These are phyloP conservation scores for Hyaloscypha variabilis DNA, from an alignment of 495 filamentous ascomycete species.

Conservation along the genomic window DNA sequence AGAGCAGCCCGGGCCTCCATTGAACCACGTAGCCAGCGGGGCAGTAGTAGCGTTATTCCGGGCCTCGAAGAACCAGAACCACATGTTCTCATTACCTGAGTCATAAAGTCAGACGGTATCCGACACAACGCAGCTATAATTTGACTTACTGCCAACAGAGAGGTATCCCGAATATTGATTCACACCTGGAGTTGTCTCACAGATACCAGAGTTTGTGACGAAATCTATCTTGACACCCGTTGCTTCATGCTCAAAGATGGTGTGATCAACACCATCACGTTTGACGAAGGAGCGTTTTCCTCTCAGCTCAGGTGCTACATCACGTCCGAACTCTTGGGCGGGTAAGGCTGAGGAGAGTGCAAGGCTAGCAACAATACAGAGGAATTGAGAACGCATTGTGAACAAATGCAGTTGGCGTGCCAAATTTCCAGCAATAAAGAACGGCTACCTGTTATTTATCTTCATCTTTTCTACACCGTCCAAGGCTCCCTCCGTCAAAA, in stretches of 20 bases:
- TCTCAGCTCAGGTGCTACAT: constrained; percentile 18
- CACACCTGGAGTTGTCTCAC: constrained; percentile 55
- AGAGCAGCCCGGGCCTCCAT: constrained; percentile 61
- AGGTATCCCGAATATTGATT: constrained; percentile 62
- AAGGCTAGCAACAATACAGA: not conserved
- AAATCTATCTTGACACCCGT: constrained; percentile 54
- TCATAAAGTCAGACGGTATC: not conserved
- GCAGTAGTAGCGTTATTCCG: constrained; percentile 50
- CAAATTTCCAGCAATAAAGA: not conserved
- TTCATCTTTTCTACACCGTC: not conserved
- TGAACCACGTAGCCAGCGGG: constrained; percentile 57
- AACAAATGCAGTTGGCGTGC: not conserved
- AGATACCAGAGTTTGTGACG: constrained; percentile 59
- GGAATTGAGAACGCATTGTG: constrained; percentile 23
- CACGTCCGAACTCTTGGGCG: not conserved
- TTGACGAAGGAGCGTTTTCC: constrained; percentile 48
- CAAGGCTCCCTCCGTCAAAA: not conserved
- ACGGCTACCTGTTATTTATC: not conserved
- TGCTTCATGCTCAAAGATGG: constrained; percentile 54
- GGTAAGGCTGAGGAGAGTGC: constrained; percentile 15
- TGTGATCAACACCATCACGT: constrained; percentile 47
- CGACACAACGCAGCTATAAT: not conserved
- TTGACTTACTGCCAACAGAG: constrained; percentile 41
- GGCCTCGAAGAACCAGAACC: constrained; percentile 59
- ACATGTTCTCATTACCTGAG: constrained; percentile 53